Evolutionary conservation across 2,329 filamentous ascomycete genomes (phyloP).

Genomic region (Talaromyces sp.): DNA sequence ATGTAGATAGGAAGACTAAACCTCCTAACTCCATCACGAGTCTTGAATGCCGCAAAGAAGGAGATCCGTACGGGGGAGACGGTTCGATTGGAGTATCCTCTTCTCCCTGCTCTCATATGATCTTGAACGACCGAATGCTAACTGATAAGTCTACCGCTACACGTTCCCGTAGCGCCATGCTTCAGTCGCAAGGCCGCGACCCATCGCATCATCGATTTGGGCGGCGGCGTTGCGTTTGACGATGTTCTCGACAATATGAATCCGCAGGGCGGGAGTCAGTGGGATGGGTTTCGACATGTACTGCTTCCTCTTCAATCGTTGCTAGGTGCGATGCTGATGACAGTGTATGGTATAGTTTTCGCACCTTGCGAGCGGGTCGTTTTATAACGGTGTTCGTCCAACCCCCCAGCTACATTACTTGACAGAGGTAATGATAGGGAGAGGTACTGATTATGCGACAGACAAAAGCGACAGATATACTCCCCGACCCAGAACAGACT

Average conservation of each 20-base stretch:
- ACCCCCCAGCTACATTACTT: no score
- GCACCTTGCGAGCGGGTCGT: conserved; percentile 35
- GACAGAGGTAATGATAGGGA: no score
- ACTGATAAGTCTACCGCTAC: conserved; percentile 47
- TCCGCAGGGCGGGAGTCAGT: conserved; percentile 49
- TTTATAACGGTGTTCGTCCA: conserved; percentile 39
- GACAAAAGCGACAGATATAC: conserved; percentile 35
- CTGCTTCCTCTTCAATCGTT: neutral
- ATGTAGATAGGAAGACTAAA: conserved; percentile 47
- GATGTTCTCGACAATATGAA: conserved; percentile 46
- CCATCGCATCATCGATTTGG: conserved; percentile 51
- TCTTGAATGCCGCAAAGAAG: conserved; percentile 48
- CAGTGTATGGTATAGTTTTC: conserved; percentile 30
- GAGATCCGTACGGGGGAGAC: conserved; percentile 57
- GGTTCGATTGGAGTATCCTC: conserved; percentile 50
- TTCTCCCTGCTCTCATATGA: neutral
- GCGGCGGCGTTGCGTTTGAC: conserved; percentile 39
- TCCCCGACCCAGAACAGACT: neutral
- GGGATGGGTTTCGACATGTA: conserved; percentile 51
- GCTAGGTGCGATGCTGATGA: neutral
- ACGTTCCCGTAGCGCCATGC: conserved; percentile 51
- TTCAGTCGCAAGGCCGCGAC: conserved; percentile 54
- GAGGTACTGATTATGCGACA: conserved; percentile 15
- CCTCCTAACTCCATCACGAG: conserved; percentile 54
- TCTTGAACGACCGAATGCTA: neutral